Base-by-base conservation (phyloP, 352 stramenopile species). In the Globisporangium cederbergense region DNA sequence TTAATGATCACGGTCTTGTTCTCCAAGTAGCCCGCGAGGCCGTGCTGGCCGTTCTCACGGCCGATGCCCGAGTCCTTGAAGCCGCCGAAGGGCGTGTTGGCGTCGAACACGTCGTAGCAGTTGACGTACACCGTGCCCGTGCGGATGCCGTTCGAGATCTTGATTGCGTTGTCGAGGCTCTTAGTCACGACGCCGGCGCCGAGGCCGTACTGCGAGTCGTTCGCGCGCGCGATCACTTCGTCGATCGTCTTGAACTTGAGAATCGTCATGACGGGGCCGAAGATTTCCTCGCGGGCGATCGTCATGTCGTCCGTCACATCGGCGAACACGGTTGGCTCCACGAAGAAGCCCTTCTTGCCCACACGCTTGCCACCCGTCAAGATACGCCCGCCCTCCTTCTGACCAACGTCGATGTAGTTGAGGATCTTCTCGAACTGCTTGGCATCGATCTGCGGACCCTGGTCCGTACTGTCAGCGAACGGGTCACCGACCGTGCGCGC, bases 111-210 rank as follows among this genome's bases (percentile, higher is more conserved):
- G 58, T 97, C 79, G 77, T 98, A 98, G 73, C 84, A 97, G 79
- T 98, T 99, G 16, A 98, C 83, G 68, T 95, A 97, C 46, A 98
- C 89, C 11, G 97, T 97, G 30, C 96, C 95, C 59, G 81, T 78
- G 51, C 97, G 86, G 8, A 99, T 75, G 8, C 71, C 76, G 62
- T 96, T 88, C 54, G 90, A 85, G 66, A 98, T 88, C 60, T 90
- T 82, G 67, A 97, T 89, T 7, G 83, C 84, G 54, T 92, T 84
- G 52, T 80, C 73, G n/a, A 98, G 52, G 70, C 95, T 91, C 52
- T 79, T 79, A 4, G 93, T 98, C 61, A 91, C 97, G 47, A 98
- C 87, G 38, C 86, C 89, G 16, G 89, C 89, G 28, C 83, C 90
- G 3, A 98, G 80, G 8, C 91, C 92, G 73, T 93, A 98, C 18